phyloP scores from a whole-genome alignment of 805 yeast genomes.

The Danielia reshetovae region DNA sequence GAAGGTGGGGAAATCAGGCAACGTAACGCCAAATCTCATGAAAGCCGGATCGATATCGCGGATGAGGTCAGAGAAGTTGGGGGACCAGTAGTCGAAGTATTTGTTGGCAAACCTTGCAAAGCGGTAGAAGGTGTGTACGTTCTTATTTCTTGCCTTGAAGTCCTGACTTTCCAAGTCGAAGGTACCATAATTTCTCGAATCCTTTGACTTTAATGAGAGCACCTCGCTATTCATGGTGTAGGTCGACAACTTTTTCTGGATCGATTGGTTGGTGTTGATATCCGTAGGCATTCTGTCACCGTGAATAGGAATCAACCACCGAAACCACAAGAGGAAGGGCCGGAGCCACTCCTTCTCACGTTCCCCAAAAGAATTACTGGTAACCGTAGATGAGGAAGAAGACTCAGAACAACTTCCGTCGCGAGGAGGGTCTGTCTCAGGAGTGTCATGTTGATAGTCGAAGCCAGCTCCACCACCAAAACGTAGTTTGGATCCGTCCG shows the following conservation, averaged over 20 bases:
- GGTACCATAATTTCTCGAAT: constrained; percentile 9
- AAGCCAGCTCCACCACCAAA: constrained; percentile 29
- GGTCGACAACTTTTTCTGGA: constrained; percentile 6
- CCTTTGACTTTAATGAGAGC: constrained; percentile 7
- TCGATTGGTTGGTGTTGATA: constrained; percentile 5
- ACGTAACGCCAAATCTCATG: constrained; percentile 10
- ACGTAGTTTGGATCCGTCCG: constrained; percentile 19
- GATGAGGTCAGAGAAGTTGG: constrained; percentile 1
- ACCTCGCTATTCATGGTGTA: constrained; percentile 8
- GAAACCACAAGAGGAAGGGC: constrained; percentile 1
- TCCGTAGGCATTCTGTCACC: constrained; percentile 1
- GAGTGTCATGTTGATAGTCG: constrained; percentile 16
- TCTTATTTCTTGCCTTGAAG: constrained; percentile 9
- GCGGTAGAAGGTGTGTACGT: constrained; percentile 21
- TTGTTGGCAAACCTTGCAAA: constrained; percentile 18
- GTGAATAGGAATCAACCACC: constrained; percentile 4
- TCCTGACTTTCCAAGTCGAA: constrained; percentile 16
- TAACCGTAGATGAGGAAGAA: not conserved
- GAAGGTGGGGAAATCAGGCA: constrained; percentile 7
- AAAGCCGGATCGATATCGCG: constrained; percentile 14
- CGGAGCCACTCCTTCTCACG: not conserved
- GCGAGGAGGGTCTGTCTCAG: constrained; percentile 1
- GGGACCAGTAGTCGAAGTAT: constrained; percentile 12
- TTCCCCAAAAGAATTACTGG: not conserved
- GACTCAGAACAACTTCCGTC: not conserved